Percentiles rank a stretch among this genome's conserved stretches.
Conservation (phyloP, 306 rosid species). For the Trifolium subterraneum region DNA sequence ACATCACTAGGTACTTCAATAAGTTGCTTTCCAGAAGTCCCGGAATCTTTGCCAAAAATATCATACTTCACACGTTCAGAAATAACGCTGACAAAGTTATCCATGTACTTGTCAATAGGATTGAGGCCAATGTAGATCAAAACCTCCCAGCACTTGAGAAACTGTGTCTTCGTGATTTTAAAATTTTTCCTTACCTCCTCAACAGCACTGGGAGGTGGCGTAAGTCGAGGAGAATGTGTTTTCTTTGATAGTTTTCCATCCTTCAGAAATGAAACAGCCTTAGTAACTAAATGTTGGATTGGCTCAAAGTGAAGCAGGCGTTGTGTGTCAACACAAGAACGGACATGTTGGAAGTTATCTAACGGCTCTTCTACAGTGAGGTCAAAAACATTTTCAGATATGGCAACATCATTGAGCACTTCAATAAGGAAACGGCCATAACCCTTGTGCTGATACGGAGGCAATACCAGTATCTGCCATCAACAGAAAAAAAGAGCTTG, state of each 20-base stretch:
- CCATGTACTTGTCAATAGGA: conserved; percentile 65
- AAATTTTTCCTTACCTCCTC: conserved; percentile 68
- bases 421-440: conserved; percentile 80
- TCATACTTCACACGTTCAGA: conserved; percentile 78
- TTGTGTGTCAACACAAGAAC: conserved; percentile 70
- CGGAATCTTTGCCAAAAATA: conserved; percentile 78
- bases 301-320: conserved; percentile 69
- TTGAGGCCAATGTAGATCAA: conserved; percentile 72
- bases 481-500: conserved; percentile 13
- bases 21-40: conserved; percentile 69
- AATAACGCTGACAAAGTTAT: conserved; percentile 65
- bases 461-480: conserved; percentile 77
- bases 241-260: conserved; percentile 80
- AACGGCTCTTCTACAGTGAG: conserved; percentile 92
- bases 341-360: conserved; percentile 77
- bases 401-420: conserved; percentile 68
- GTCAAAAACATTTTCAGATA: conserved; percentile 77
- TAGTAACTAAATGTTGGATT: conserved; percentile 53
- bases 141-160: conserved; percentile 93
- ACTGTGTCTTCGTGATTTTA: conserved; percentile 86
- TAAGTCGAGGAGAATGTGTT: conserved; percentile 55
- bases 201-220: conserved; percentile 60
- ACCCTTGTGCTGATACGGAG: conserved; percentile 89
- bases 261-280: conserved; percentile 65
- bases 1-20: conserved; percentile 60